Base-by-base conservation (phyloP, 1,284 basidiomycete genomes). In the Thecaphora frezii region DNA sequence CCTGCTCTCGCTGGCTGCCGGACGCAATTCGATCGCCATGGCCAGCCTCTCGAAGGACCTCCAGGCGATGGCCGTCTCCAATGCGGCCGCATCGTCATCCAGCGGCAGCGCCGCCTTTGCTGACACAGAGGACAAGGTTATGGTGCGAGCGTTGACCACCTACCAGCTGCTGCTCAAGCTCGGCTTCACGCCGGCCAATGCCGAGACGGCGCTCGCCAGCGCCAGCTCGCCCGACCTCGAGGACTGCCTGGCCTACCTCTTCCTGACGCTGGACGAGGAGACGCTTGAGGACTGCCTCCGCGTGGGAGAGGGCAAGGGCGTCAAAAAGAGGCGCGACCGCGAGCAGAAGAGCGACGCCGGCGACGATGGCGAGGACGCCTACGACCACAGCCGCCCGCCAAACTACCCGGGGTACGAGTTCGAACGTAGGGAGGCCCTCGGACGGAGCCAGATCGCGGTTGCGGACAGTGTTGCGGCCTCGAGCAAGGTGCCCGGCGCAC, bases 101-200 rank as follows among this genome's bases (percentile, higher is more conserved):
- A 53, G 58, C 9, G 40, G 53, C 1, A 45, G 50, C 5, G 51
- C 54, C 1, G 65, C 51, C 12, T 67, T 49, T 40, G 30, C 59
- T 1, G 65, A 66, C 13, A 42, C 70, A 0, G 65, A 71, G 24
- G 48, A 72, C 16, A 94, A 91, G 77, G 81, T 84, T 2, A 80
- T 91, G 3, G 79, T 85, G 9, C 85, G 86, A 50, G 83, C 94
- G 9, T 90, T 87, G 21, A 84, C 90, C 33, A 88, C 89, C 0
- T 93, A 90, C 73, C 89, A 90, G 25, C 85, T 90, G 19, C 82
- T 98, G n/a, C 83, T 88, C 56, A 84, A 88, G 48, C 83, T 94
- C n/a, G 91, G 90, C 1, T 93, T 93, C 79, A 80, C 85, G 0
- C 86, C 89, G 63, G 83, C 82, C 9, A 83, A 86, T 54, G 86